Base-by-base conservation (phyloP, 371 early-diverging fungal genomes). In the Rhizopus delemar region DNA sequence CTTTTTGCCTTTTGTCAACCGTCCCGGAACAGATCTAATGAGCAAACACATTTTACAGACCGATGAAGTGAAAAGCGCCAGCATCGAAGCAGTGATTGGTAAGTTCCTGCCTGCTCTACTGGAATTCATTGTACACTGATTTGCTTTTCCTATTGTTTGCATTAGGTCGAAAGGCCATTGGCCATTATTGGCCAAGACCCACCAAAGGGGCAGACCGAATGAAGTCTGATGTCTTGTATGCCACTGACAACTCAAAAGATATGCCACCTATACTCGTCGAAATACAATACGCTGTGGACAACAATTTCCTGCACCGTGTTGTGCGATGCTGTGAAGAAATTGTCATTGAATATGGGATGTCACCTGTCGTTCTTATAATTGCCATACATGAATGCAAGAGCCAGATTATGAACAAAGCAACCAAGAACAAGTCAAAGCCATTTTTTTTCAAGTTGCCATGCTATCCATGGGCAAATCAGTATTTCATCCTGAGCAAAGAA, bases 401-500 rank as follows among this genome's bases (percentile, higher is more conserved):
- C 34, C 51, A 51, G 35, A n/a, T 51, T 33, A 51, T 51, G 51
- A 51, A 34, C 34, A 51, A 34, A 34, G 34, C 51, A 51, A 51
- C 8, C 51, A 51, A 51, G 34, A 51, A 29, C n/a, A 51, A 51
- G 34, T 51, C 51, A 34, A 51, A 51, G 35, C 51, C 51, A 51
- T 51, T 33, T 51, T 51, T 35, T 51, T 51, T 51, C 51, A 51
- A 51, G 35, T 51, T 51, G 51, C 51, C 51, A 51, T 51, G 51
- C 32, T 51, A 51, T 51, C 51, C 51, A 35, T 51, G 51, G 48
- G 51, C 51, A 51, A 51, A 34, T 33, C 33, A 51, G 34, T 51
- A 34, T 33, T 51, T 51, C 35, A 51, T 51, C 32, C 41, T 58
- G 41, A 58, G 41, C 51, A 58, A 58, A 58, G 58, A 58, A 51